A percentile compares a stretch with the other conserved stretches of the same genome.
Evolutionary conservation across 106 monocot species (phyloP).

Genomic region (Apostasia ramifera): DNA sequence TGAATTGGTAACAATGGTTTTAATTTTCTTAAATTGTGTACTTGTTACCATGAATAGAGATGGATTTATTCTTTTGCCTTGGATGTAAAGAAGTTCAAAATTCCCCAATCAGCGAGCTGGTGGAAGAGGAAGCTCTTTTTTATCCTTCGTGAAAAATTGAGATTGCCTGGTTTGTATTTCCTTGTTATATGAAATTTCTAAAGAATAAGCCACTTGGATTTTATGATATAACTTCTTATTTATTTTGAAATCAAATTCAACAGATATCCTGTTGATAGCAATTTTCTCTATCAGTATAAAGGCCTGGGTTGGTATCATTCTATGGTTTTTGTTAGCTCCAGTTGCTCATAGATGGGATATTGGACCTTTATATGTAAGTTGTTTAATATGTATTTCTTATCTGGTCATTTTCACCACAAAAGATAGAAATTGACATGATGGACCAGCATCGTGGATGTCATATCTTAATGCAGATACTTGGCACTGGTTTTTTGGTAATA

Average conservation of each 20-base stretch:
- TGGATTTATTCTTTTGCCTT: background rate
- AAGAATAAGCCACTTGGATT: background rate
- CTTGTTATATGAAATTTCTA: background rate
- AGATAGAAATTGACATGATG: background rate
- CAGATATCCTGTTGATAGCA: slow-evolving; percentile 86
- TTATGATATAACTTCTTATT: slow-evolving; percentile 14
- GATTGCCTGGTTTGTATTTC: slow-evolving; percentile 60
- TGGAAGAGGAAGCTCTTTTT: slow-evolving; percentile 67
- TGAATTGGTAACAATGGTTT: slow-evolving; percentile 48
- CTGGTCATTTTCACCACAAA: background rate
- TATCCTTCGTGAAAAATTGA: slow-evolving; percentile 77
- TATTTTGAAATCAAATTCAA: slow-evolving; percentile 16
- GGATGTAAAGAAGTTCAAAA: slow-evolving; percentile 61
- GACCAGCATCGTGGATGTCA: background rate
- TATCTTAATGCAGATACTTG: slow-evolving; percentile 58
- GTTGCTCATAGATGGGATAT: slow-evolving; percentile 77
- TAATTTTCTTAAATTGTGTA: background rate
- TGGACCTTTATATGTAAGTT: slow-evolving; percentile 87
- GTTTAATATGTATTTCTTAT: background rate
- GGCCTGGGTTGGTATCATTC: slow-evolving; percentile 55
- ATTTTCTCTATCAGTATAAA: slow-evolving; percentile 83
- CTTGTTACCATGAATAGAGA: background rate
- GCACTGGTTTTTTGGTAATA: slow-evolving; percentile 74
- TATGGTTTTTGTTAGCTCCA: slow-evolving; percentile 89
- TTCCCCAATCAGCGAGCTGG: slow-evolving; percentile 59